These are phyloP conservation scores for Paecilomyces dactylethromorphus DNA, from an alignment of 2,329 filamentous ascomycete genomes.

Conservation along the genomic window DNA sequence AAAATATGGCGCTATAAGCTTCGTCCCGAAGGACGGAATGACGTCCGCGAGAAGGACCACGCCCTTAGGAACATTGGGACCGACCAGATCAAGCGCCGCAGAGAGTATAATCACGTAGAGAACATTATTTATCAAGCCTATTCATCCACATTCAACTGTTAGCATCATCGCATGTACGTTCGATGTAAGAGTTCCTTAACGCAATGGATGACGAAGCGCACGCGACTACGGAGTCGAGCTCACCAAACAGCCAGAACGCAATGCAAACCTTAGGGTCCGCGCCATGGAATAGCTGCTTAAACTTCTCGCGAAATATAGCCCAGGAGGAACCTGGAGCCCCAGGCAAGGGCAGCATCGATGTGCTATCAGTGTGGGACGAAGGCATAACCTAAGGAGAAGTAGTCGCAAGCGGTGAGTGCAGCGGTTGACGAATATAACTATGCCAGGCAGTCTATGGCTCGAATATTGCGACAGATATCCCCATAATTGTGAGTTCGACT, in stretches of 20 bases:
- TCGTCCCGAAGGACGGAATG: constrained; percentile 79
- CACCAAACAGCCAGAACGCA: constrained; percentile 94
- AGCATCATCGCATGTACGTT: neutral
- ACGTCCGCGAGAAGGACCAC: constrained; percentile 91
- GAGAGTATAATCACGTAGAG: constrained; percentile 96
- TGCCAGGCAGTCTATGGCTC: neutral
- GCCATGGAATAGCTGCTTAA: constrained; percentile 58
- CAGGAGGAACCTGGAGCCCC: constrained; percentile 60
- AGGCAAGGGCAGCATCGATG: constrained; percentile 46
- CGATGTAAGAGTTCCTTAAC: neutral
- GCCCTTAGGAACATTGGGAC: constrained; percentile 76
- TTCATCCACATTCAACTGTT: neutral
- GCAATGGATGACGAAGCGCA: neutral
- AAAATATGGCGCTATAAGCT: constrained; percentile 86
- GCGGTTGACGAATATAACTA: neutral
- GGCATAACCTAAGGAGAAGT: constrained; percentile 14
- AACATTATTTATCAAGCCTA: constrained; percentile 91
- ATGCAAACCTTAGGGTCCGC: constrained; percentile 64
- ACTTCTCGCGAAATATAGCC: constrained; percentile 63
- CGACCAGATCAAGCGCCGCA: constrained; percentile 90
- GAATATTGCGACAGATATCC: neutral
- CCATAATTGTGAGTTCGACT: neutral
- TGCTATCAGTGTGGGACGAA: constrained; percentile 12
- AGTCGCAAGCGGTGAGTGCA: neutral
- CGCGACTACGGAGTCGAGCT: constrained; percentile 9